Evolutionary conservation across 2,329 filamentous ascomycete genomes (phyloP).

Genomic region (Epichloe uncinata): DNA sequence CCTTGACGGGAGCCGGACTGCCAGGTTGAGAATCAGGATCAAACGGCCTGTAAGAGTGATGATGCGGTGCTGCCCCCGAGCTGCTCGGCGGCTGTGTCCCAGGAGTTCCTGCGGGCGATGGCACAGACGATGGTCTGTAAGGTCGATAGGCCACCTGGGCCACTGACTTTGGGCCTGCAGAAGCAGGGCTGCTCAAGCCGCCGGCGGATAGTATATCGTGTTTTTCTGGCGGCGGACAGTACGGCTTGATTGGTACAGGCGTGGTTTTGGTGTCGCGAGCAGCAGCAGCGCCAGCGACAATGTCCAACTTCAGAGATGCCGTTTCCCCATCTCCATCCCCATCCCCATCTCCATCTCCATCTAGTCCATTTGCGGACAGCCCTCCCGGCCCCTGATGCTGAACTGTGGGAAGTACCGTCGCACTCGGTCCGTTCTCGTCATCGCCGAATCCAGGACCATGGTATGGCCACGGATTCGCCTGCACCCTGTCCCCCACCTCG

Average conservation of each 20-base stretch:
- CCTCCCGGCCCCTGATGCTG: background rate
- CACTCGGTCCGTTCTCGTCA: slow-evolving; percentile 5
- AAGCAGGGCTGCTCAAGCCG: background rate
- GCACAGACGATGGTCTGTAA: slow-evolving; percentile 14
- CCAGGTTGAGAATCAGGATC: background rate
- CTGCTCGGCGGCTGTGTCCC: background rate
- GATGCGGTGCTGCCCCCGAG: slow-evolving; percentile 8
- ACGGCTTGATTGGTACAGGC: slow-evolving; percentile 15
- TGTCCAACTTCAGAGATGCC: too few relatives aligned
- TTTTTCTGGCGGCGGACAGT: slow-evolving; percentile 10
- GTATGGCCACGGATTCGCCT: slow-evolving; percentile 20
- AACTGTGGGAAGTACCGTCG: slow-evolving; percentile 3
- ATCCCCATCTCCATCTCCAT: too few relatives aligned
- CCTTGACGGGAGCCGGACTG: background rate
- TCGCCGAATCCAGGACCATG: slow-evolving; percentile 12
- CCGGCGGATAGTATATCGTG: background rate
- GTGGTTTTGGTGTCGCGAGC: slow-evolving; percentile 8
- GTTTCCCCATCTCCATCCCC: too few relatives aligned
- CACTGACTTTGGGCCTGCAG: background rate
- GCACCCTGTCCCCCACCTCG: slow-evolving; percentile 2
- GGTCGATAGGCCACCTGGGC: slow-evolving; percentile 15
- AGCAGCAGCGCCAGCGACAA: too few relatives aligned
- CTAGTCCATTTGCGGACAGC: background rate
- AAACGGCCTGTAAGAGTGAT: slow-evolving; percentile 9
- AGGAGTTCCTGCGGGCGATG: background rate